phyloP scores from a whole-genome alignment of 1,284 basidiomycete genomes.

The Puccinia polysora region DNA sequence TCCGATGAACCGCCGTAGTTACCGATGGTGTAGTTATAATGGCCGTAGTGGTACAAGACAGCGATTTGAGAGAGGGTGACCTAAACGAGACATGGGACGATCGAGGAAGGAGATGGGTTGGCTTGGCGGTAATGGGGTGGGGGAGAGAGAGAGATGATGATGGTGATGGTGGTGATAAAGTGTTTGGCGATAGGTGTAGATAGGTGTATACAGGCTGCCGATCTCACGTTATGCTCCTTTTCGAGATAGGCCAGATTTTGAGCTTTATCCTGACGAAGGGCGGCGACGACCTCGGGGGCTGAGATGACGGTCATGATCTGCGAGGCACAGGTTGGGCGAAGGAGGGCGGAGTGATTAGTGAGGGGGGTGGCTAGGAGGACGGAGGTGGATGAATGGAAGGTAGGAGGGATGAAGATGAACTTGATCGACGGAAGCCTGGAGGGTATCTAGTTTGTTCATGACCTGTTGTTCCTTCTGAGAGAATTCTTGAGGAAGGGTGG shows the following conservation, averaged over 20 bases:
- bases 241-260: constrained; percentile 91
- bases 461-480: constrained; percentile 41
- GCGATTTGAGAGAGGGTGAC: constrained; percentile 91
- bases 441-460: constrained; percentile 34
- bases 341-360: neutral
- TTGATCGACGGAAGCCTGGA: constrained; percentile 40
- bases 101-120: too few species aligned
- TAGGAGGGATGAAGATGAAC: neutral
- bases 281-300: constrained; percentile 86
- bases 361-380: neutral
- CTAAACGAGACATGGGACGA: constrained; percentile 55
- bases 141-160: neutral
- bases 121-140: neutral
- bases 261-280: constrained; percentile 76
- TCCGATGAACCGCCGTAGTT: constrained; percentile 94
- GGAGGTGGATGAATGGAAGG: neutral
- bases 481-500: constrained; percentile 14
- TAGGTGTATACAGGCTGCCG: constrained; percentile 31
- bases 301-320: constrained; percentile 92
- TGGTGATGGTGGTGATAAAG: neutral
- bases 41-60: constrained; percentile 92
- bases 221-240: constrained; percentile 79
- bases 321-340: constrained; percentile 11
- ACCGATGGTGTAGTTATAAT: constrained; percentile 96
- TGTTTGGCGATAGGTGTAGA: too few species aligned